These are phyloP conservation scores for Agapanthus africanus DNA, from an alignment of 106 monocot genomes.

Conservation along the genomic window DNA sequence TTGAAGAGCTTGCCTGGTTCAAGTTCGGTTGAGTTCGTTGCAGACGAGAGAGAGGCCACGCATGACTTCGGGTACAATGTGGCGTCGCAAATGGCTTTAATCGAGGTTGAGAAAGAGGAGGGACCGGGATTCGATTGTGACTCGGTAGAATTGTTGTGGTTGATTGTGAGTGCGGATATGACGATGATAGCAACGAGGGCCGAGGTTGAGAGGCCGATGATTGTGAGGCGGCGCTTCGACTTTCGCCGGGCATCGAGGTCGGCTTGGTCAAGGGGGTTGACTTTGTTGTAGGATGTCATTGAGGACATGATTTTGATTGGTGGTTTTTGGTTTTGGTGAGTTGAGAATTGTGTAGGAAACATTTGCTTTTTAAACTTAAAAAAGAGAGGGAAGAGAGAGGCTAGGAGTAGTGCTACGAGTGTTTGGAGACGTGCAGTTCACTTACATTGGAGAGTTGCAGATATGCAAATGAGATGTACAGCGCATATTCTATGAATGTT, in stretches of 20 bases:
- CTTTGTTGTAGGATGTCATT: background rate
- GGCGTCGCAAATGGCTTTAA: constrained; percentile 15
- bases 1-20: constrained; percentile 32
- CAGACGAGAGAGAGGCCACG: constrained; percentile 10
- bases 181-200: background rate
- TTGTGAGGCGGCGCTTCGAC: background rate
- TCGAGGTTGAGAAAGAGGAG: constrained; percentile 1
- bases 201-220: background rate
- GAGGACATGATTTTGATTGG: background rate
- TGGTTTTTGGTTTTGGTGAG: background rate
- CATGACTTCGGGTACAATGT: constrained; percentile 46
- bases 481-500: too few species aligned
- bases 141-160: background rate
- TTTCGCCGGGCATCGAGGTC: constrained; percentile 7
- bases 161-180: background rate
- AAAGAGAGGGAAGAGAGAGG: background rate
- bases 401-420: background rate
- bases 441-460: too few species aligned
- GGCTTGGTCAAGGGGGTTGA: constrained; percentile 4
- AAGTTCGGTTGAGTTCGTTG: background rate
- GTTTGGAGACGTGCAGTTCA: background rate
- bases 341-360: too few species aligned
- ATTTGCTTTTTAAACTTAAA: background rate
- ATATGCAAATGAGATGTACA: too few species aligned
- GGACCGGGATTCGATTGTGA: background rate